Percentiles rank a stretch among this genome's conserved stretches.
Conservation (phyloP, 176 grass and related monocot species). For the Musa troglodytarum region DNA sequence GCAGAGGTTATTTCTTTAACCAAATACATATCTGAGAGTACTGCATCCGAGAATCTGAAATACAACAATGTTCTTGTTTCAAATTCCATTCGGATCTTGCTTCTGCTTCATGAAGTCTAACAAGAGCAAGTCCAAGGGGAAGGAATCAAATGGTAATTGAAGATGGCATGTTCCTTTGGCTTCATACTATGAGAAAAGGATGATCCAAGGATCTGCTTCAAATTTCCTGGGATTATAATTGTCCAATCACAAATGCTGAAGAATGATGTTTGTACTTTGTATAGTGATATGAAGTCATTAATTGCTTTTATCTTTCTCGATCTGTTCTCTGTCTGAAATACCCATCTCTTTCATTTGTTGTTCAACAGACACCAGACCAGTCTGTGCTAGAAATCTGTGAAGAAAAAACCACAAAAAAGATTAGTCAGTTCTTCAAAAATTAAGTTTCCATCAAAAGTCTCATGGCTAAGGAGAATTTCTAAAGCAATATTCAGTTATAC, state of each 20-base stretch:
- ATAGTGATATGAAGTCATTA: conserved; percentile 11
- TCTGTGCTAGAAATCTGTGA: conserved; percentile 76
- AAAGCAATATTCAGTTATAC: neutral
- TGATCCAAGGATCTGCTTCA: neutral
- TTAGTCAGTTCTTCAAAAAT: neutral
- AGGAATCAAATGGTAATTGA: conserved; percentile 9
- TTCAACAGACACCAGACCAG: conserved; percentile 72
- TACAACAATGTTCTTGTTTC: conserved; percentile 37
- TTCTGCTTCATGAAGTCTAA: conserved; percentile 45
- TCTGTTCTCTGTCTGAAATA: conserved; percentile 42
- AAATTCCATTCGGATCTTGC: conserved; percentile 51
- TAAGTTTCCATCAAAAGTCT: neutral
- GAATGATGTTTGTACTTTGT: neutral
- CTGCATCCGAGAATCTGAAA: neutral
- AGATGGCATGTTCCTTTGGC: neutral
- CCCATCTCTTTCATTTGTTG: conserved; percentile 92
- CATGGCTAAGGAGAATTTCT: neutral
- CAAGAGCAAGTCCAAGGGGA: conserved; percentile 27
- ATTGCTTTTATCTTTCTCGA: conserved; percentile 40
- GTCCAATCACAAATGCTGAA: neutral
- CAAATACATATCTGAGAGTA: conserved; percentile 10
- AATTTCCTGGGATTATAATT: neutral
- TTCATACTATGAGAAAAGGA: neutral
- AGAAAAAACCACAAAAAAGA: conserved; percentile 1
- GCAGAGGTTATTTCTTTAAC: neutral